Evolutionary conservation across 2,329 filamentous ascomycete species (phyloP).

Genomic region (Penicillium brevicompactum): DNA sequence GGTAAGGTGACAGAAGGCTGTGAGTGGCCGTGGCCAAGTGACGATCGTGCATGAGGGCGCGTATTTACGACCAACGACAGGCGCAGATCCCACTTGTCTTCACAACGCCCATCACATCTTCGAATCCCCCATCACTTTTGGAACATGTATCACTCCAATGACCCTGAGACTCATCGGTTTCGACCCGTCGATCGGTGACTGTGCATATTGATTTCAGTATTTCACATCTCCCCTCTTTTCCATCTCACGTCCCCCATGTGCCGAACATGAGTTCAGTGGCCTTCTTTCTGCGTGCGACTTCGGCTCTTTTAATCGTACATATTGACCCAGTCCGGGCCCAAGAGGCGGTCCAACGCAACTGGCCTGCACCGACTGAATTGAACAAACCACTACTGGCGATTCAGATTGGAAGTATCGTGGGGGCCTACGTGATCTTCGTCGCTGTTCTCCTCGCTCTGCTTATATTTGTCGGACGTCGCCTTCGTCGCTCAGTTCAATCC

Average conservation of each 20-base stretch:
- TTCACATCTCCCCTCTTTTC: slow-evolving; percentile 2
- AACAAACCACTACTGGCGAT: slow-evolving; percentile 70
- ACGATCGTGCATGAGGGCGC: slow-evolving; percentile 30
- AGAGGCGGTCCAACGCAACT: slow-evolving; percentile 47
- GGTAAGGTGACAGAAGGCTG: background rate
- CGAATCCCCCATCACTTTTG: slow-evolving; percentile 20
- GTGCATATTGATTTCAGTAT: slow-evolving; percentile 15
- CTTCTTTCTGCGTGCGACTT: slow-evolving; percentile 57
- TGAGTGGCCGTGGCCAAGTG: slow-evolving; percentile 25
- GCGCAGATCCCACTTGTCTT: slow-evolving; percentile 3
- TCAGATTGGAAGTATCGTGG: slow-evolving; percentile 81
- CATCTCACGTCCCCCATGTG: slow-evolving; percentile 7
- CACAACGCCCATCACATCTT: slow-evolving; percentile 28
- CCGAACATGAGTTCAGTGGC: slow-evolving; percentile 22
- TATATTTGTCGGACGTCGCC: slow-evolving; percentile 62
- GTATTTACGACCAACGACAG: slow-evolving; percentile 31
- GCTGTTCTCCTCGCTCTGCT: slow-evolving; percentile 71
- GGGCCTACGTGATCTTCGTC: slow-evolving; percentile 77
- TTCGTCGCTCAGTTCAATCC: slow-evolving; percentile 54
- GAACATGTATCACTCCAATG: slow-evolving; percentile 22
- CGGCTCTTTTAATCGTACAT: slow-evolving; percentile 54
- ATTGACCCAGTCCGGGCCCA: slow-evolving; percentile 10
- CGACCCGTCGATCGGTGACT: slow-evolving; percentile 25
- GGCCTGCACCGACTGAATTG: slow-evolving; percentile 43
- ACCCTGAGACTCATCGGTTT: slow-evolving; percentile 31